Evolutionary conservation across 257 asterid genomes (phyloP), one percentile per base, ranked within the genome.

Genomic region (Plantago ovata): DNA sequence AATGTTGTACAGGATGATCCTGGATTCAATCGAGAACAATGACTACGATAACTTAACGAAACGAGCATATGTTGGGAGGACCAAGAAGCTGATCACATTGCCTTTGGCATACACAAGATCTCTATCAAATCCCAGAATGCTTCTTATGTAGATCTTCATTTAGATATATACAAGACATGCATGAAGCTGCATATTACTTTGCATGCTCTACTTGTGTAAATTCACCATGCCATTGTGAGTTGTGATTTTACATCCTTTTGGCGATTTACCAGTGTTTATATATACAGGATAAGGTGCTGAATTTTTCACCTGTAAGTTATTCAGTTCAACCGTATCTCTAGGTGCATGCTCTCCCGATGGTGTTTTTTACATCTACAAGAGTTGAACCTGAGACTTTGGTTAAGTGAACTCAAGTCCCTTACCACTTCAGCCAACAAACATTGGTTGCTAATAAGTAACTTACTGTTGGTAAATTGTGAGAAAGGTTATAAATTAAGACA

Each of bases 31-130:
- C 3, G 92, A 84, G 72, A 78, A 64, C 54, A 87, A 87, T 24
- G 86, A 65, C 59, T 87, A 82, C 10, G 85, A 87, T 64, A 87
- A 84, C 69, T 67, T 84, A 59, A 87, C 96, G 18, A 87, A 75
- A 62, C 72, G 92, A 40, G 96, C 94, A 3, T 87, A 80, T 47
- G 96, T 84, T 15, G 86, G 88, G 57, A 73, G 85, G 65, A 55
- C 84, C 10, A 66, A 77, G 70, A 87, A 82, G 72, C 69, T 87
- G 52, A 67, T 84, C 56, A 72, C 84, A 50, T 67, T 87, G 65
- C 96, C 96, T 38, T 44, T 74, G 11, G 90, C 96, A 42, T 87
- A 77, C 70, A 73, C 75, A 23, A 80, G 71, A 75, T 78, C 94
- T 50, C 53, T 75, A 5, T 56, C 70, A 24, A 72, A 58, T 64